phyloP scores from a whole-genome alignment of 2,329 filamentous ascomycete genomes.

The Metarhizium humberi region DNA sequence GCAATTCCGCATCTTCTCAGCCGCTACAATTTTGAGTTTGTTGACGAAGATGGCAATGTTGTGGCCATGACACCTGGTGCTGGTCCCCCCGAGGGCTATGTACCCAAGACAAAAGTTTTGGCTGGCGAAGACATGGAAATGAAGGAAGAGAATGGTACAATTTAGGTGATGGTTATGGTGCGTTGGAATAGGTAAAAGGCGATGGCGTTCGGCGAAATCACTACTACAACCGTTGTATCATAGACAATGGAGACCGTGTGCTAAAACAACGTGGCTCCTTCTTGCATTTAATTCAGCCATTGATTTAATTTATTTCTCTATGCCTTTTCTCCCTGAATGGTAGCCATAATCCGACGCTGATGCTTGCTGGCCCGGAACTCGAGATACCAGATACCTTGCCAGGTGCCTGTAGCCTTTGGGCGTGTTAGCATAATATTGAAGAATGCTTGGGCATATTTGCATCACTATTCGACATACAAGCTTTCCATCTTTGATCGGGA shows the following conservation, averaged over 20 bases:
- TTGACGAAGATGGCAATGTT: conserved; percentile 84
- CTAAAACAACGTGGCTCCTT: background rate
- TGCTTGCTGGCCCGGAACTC: conserved; percentile 78
- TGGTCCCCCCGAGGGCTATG: conserved; percentile 45
- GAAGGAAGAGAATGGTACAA: conserved; percentile 38
- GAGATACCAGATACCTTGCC: conserved; percentile 90
- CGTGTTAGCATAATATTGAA: background rate
- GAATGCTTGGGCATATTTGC: background rate
- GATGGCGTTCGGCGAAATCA: conserved; percentile 27
- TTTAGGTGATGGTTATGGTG: conserved; percentile 13
- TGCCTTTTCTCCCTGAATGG: conserved; percentile 79
- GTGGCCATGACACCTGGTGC: conserved; percentile 75
- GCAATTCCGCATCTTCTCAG: conserved; percentile 93
- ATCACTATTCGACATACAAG: conserved; percentile 40
- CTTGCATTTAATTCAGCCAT: background rate
- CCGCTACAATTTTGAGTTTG: conserved; percentile 94
- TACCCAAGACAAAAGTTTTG: conserved; percentile 57
- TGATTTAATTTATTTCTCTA: conserved; percentile 11
- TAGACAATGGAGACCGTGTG: conserved; percentile 2
- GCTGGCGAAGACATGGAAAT: conserved; percentile 54
- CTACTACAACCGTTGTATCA: conserved; percentile 5
- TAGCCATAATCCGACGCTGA: conserved; percentile 75
- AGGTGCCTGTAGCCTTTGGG: conserved; percentile 52
- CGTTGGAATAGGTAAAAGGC: conserved; percentile 16
- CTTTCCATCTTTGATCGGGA: conserved; percentile 82